These are phyloP conservation scores for Blastocrithidia nonstop DNA, from an alignment of 208 protist species.

Conservation along the genomic window DNA sequence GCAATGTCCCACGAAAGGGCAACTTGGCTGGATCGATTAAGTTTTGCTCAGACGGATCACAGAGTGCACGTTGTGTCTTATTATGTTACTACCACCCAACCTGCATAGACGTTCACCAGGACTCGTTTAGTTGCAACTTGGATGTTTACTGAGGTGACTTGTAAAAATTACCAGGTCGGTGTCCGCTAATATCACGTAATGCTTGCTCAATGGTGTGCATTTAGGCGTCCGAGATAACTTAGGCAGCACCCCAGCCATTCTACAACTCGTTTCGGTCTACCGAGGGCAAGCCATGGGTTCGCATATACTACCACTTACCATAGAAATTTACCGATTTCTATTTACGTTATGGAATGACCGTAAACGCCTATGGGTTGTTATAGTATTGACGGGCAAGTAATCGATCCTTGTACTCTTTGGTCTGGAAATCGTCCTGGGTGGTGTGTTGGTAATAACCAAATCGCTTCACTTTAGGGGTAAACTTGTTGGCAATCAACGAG, in stretches of 20 bases:
- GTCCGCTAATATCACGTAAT: conserved; percentile 78
- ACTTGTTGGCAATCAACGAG: conserved; percentile 61
- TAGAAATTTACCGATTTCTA: conserved; percentile 53
- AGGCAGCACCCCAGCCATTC: conserved; percentile 54
- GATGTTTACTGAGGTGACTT: conserved; percentile 53
- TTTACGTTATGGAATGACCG: conserved; percentile 58
- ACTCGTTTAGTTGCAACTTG: conserved; percentile 59
- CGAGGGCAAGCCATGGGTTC: conserved; percentile 54
- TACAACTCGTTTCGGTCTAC: conserved; percentile 83
- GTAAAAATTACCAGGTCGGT: conserved; percentile 74
- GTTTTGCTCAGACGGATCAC: conserved; percentile 45
- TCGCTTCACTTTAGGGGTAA: conserved; percentile 72
- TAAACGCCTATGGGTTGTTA: conserved; percentile 69
- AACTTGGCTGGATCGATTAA: conserved; percentile 44
- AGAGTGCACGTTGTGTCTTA: conserved; percentile 38
- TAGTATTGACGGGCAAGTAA: conserved; percentile 75
- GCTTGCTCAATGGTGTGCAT: conserved; percentile 75
- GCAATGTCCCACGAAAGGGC: conserved; percentile 61
- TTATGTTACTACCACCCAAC: conserved; percentile 81
- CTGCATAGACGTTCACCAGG: conserved; percentile 62
- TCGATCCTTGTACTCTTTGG: conserved; percentile 83
- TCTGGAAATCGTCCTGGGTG: conserved; percentile 80
- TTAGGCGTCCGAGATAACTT: conserved; percentile 44
- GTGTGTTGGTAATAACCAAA: conserved; percentile 83
- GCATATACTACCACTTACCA: conserved; percentile 71